Base-by-base conservation (phyloP, 139 green algal genomes). In the Ettlia oleoabundans region DNA sequence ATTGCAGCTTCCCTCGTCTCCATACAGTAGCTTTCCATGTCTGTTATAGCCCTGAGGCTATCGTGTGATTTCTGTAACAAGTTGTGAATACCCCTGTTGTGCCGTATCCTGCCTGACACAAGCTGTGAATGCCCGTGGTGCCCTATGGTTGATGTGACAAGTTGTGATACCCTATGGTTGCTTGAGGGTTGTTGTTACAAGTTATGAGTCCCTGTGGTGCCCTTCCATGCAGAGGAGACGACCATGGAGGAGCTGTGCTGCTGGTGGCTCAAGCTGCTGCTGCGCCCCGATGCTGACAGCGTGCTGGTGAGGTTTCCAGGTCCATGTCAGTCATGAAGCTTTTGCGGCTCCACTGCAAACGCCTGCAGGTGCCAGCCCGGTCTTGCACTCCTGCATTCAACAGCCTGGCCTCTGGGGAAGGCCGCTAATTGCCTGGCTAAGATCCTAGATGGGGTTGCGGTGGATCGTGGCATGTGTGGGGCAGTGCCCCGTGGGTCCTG, bases 251-350 rank as follows among this genome's bases (percentile, higher is more conserved):
- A 87, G 73, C 71, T 82, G 9, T 68, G 35, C 10, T 3, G 35
- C 55, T 86, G 81, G 81, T 77, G 71, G 51, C 52, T 68, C 24
- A 76, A 82, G 53, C 69, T 86, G 32, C 30, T 51, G 32, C 10
- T 82, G 30, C 47, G n/a, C 37, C 81, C 81, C 2, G 8, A 2
- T 30, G 81, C 41, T 18, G 40, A 82, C 2, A 35, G 55, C 47
- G 7, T 84, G 51, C 42, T 75, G 38, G 73, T 86, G 9, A 64
- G 70, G 6, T 18, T 19, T 43, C 30, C 64, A 13, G 41, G 18
- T 28, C 18, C 55, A 65, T n/a, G 55, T 15, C 47, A 24, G 10
- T 10, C 47, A 24, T 58, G 10, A 58, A 24, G 47, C 47, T 15
- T 58, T 15, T 58, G 47, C 47, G 15, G 47, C 47, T 58, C 13